Evolutionary conservation across 2,329 filamentous ascomycete species (phyloP), one percentile per base, ranked within the genome.

Genomic region (Moelleriella libera): DNA sequence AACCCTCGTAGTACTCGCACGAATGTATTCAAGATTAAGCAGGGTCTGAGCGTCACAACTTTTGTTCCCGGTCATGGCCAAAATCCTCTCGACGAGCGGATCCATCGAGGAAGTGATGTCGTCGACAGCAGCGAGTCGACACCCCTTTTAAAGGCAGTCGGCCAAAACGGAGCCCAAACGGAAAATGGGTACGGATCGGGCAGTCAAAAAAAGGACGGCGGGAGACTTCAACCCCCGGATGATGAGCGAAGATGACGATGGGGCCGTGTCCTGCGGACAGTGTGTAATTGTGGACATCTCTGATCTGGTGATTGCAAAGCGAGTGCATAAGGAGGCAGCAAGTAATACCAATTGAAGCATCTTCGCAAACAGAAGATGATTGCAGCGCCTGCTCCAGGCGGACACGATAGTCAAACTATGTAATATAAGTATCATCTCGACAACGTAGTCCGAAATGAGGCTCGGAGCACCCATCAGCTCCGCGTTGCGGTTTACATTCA

Each of bases 1-100:
- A 78, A 80, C 48, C 81, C 81, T 2, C 59, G 75, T 59, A 72
- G 71, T 48, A 82, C 79, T 1, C 71, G 72, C 14, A 76, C 74
- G 14, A 75, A 77, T 14, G 75, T 80, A 1, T 80, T 85, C 54
- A 83, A 83, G 61, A 80, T 84, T 54, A 85, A 85, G 64, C 65
- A 67, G 53, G 66, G 65, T 30, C 45, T 53, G 12, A 50, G 49
- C 30, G 52, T 54, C 41, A 52, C 53, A 6, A 53, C 53, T 1
- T 43, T 52, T 28, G 43, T 53, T 6, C 44, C 48, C 11, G 31
- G 45, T 4, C 34, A 47, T 14, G 51, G 48, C 32, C 45, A 42
- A 39, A 52, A 42, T 43, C 30, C 44, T 6, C 10, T 43, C 10
- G 49, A 54, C 30, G 51, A 48, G 7, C 37, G 43, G 7, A 14